Conservation (phyloP, 2,329 filamentous ascomycete genomes). For the Aspergillus texensis region DNA sequence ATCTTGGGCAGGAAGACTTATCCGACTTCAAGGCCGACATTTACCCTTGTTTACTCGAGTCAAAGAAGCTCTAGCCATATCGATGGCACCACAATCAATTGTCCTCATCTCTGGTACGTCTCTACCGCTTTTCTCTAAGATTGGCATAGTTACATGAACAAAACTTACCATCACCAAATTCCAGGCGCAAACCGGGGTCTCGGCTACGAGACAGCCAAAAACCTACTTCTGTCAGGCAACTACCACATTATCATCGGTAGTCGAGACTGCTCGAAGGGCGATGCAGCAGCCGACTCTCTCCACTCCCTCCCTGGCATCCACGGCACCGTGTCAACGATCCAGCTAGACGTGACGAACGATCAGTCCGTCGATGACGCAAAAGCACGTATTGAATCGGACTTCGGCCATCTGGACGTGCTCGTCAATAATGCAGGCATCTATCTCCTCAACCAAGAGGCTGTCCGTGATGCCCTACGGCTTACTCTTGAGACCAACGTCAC, state of each 20-base stretch:
- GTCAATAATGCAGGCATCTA: neutral
- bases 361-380: neutral
- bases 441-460: neutral
- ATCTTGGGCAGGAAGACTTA: too few relatives aligned
- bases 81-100: neutral
- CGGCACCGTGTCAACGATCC: neutral
- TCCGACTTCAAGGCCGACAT: too few relatives aligned
- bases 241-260: neutral
- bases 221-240: neutral
- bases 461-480: neutral
- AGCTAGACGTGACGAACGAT: neutral
- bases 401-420: neutral
- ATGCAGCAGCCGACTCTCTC: neutral
- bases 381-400: neutral
- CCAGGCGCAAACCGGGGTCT: neutral
- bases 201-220: neutral
- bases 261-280: neutral
- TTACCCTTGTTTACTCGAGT: neutral
- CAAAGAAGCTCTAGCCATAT: neutral
- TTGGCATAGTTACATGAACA: neutral
- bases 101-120: neutral
- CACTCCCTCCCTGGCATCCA: neutral
- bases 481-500: neutral
- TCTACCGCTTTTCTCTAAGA: neutral
- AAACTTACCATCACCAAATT: neutral